A percentile compares a stretch with the other conserved stretches of the same genome.
Conservation (phyloP, 108 stramenopile species). For the Phaeodactylum tricornutum region DNA sequence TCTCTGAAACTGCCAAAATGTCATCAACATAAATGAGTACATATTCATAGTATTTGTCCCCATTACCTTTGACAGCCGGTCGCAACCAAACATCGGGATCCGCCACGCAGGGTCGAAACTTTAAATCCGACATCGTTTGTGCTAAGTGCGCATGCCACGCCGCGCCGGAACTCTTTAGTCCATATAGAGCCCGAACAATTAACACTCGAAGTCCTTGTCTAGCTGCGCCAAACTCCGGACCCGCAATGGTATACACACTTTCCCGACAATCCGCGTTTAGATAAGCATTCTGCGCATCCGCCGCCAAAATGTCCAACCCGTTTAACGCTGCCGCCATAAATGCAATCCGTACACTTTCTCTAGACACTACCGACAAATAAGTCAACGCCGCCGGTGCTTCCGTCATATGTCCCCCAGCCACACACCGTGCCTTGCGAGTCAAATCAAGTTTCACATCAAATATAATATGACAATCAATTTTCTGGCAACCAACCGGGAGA, state of each 20-base stretch:
- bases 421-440: slow-evolving; percentile 19
- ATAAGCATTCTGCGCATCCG: slow-evolving; percentile 34
- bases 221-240: slow-evolving; percentile 23
- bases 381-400: slow-evolving; percentile 23
- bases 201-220: slow-evolving; percentile 6
- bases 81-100: slow-evolving; percentile 31
- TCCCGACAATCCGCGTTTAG: slow-evolving; percentile 24
- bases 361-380: slow-evolving; percentile 33
- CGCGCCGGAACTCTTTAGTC: slow-evolving; percentile 14
- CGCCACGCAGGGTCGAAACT: slow-evolving; percentile 7
- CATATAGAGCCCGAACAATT: slow-evolving; percentile 16
- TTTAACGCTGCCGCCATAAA: slow-evolving; percentile 31
- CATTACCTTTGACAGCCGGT: slow-evolving; percentile 8
- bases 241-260: slow-evolving; percentile 13
- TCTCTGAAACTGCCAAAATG: slow-evolving; percentile 2
- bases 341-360: slow-evolving; percentile 32
- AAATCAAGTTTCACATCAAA: slow-evolving; percentile 29
- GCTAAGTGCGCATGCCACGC: slow-evolving; percentile 6
- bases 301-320: slow-evolving; percentile 21
- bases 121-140: background rate
- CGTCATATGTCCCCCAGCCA: slow-evolving; percentile 16
- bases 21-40: slow-evolving; percentile 28
- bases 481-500: slow-evolving; percentile 10
- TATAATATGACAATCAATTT: slow-evolving; percentile 30
- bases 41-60: slow-evolving; percentile 20